A percentile compares a stretch with the other conserved stretches of the same genome.
Evolutionary conservation across 257 asterid genomes (phyloP).

Genomic region (Salvia miltiorrhiza): DNA sequence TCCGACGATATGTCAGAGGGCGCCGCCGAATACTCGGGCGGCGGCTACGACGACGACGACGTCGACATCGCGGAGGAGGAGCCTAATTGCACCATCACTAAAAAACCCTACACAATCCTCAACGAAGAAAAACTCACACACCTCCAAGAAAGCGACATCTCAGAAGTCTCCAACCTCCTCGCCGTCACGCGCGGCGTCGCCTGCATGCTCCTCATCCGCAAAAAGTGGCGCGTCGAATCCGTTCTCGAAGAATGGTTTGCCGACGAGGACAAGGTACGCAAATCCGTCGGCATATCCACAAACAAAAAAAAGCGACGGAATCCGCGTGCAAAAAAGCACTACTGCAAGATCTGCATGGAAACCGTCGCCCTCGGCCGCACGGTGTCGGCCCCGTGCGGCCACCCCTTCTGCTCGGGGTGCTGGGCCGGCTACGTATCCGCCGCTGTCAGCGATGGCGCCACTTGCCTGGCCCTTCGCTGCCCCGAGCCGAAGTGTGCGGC

Average conservation of each 20-base stretch:
- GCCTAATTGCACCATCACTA: not conserved
- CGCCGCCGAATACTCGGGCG: not conserved
- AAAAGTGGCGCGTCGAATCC: slow-evolving; percentile 31
- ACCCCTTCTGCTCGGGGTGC: slow-evolving; percentile 32
- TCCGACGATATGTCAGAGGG: not conserved
- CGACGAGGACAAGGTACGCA: slow-evolving; percentile 24
- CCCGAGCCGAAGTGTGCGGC: slow-evolving; percentile 27
- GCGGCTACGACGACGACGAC: not conserved
- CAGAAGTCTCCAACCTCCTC: slow-evolving; percentile 13
- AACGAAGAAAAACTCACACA: slow-evolving; percentile 14
- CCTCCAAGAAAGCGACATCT: slow-evolving; percentile 25
- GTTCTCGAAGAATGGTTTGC: slow-evolving; percentile 47
- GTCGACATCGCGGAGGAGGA: not conserved
- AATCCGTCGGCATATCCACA: slow-evolving; percentile 17
- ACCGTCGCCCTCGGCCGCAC: not conserved
- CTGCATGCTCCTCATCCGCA: slow-evolving; percentile 16
- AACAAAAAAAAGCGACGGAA: not conserved
- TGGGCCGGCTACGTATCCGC: slow-evolving; percentile 21
- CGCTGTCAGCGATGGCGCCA: slow-evolving; percentile 34
- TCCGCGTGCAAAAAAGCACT: not conserved
- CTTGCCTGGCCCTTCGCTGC: slow-evolving; percentile 36
- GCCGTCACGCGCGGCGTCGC: slow-evolving; percentile 23
- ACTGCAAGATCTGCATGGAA: slow-evolving; percentile 29
- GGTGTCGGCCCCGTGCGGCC: slow-evolving; percentile 23
- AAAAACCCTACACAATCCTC: slow-evolving; percentile 22